Evolutionary conservation across 768 basidiomycete species (phyloP), one percentile per base, ranked within the genome.

Genomic region (Lactarius akahatsu): DNA sequence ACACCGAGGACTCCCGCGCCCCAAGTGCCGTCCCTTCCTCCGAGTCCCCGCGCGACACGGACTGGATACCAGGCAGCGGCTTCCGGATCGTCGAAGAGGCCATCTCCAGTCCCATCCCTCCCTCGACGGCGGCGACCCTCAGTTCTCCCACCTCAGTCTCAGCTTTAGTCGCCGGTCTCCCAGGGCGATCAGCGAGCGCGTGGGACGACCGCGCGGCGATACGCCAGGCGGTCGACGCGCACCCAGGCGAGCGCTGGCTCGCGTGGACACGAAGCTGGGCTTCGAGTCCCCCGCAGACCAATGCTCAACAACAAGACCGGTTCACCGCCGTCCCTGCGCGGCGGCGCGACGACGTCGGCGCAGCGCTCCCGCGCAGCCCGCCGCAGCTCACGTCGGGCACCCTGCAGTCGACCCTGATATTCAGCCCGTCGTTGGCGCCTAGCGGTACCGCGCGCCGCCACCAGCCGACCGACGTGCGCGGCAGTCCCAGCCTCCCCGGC

Each of bases 321-420:
- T 82, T 81, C 71, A 83, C 82, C 0, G 72, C 75, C 1, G 60
- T 77, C 16, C 83, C 82, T 5, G 63, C 67, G 10, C 76, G 79
- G 8, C 71, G 69, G 36, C 72, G 70, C 15, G 61, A 23, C 4
- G 60, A 52, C 32, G 18, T 57, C 40, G 61, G 58, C 3, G 70
- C 26, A 7, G 50, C 83, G 26, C 78, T 89, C 3, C 85, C 86
- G 0, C 77, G 77, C 30, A 86, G 85, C 67, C 88, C 88, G 0
- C 79, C 85, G 2, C 79, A 80, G 65, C 74, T 89, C 41, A 84
- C 78, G 74, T 87, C 83, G 13, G 83, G 85, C 1, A 80, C 83
- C 0, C 77, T 89, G 63, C 82, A 86, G 63, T 81, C 78, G 32
- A 78, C 80, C 32, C 78, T 89, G 34, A 85, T 83, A 70, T 89